These are phyloP conservation scores for Colletotrichum lentis DNA, from an alignment of 2,329 filamentous ascomycete species.

Conservation along the genomic window DNA sequence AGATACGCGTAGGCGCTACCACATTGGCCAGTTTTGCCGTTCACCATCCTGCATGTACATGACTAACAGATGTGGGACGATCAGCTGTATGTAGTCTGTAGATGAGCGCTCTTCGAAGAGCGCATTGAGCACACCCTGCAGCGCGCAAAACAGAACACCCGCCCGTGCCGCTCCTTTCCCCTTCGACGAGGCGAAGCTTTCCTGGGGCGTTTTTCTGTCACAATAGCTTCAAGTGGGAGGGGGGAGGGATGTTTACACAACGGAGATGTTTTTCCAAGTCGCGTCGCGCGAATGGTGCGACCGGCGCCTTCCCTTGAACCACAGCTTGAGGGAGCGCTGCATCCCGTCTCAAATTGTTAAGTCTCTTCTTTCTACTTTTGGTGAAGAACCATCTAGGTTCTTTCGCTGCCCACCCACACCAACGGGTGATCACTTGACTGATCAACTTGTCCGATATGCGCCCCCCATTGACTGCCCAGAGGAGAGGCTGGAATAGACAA, in stretches of 20 bases:
- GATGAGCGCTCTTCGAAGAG: constrained; percentile 1
- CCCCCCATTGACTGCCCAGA: constrained; percentile 28
- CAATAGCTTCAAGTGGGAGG: too few species aligned
- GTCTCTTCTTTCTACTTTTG: background rate
- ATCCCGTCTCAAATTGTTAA: constrained; percentile 3
- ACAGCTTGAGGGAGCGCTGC: background rate
- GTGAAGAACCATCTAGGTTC: constrained; percentile 28
- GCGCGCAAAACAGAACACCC: constrained; percentile 30
- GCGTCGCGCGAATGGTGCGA: background rate
- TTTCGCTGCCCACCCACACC: constrained; percentile 30
- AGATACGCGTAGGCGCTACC: constrained; percentile 10
- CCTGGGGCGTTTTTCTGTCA: background rate
- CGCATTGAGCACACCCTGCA: constrained; percentile 13
- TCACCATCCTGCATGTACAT: constrained; percentile 2
- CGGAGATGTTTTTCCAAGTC: background rate
- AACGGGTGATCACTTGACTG: constrained; percentile 35
- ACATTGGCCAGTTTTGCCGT: background rate
- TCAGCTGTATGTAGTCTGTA: constrained; percentile 13
- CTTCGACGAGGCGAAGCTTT: constrained; percentile 10
- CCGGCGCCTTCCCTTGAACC: background rate
- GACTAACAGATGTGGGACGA: constrained; percentile 26
- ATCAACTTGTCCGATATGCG: constrained; percentile 19
- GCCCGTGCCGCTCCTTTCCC: constrained; percentile 22
- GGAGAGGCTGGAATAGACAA: constrained; percentile 6
- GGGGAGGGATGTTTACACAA: too few species aligned